Conservation (phyloP, 2,329 filamentous ascomycete genomes). For the Neurospora sp. region DNA sequence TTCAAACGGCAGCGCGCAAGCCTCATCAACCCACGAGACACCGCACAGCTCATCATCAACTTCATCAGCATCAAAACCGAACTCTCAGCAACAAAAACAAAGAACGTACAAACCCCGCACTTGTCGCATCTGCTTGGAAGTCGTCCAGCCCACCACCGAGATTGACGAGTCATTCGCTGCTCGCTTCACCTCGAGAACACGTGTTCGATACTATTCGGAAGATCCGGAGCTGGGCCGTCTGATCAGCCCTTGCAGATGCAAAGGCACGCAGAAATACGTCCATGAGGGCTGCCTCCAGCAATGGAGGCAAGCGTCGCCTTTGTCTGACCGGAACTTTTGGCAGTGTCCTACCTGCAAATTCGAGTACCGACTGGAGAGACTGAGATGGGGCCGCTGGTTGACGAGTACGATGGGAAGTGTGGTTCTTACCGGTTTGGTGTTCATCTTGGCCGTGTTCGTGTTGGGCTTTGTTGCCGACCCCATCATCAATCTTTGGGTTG, state of each 20-base stretch:
- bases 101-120: conserved; percentile 59
- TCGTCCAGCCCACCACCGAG: conserved; percentile 40
- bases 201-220: conserved; percentile 56
- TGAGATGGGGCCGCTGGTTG: conserved; percentile 65
- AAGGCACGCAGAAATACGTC: conserved; percentile 85
- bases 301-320: conserved; percentile 69
- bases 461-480: conserved; percentile 90
- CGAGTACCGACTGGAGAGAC: conserved; percentile 66
- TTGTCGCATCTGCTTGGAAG: conserved; percentile 85
- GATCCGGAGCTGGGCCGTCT: conserved; percentile 67
- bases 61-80: conserved; percentile 10
- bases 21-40: conserved; percentile 2
- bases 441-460: conserved; percentile 64
- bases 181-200: conserved; percentile 23
- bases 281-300: conserved; percentile 81
- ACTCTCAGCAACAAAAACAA: conserved; percentile 16
- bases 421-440: conserved; percentile 59
- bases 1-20: conserved; percentile 1
- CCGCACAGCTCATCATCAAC: conserved; percentile 1
- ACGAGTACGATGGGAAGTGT: conserved; percentile 59
- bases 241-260: conserved; percentile 86
- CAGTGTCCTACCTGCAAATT: conserved; percentile 84
- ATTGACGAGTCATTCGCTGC: conserved; percentile 24
- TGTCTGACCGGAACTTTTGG: conserved; percentile 62
- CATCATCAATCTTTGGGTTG: conserved; percentile 79